Base-by-base conservation (phyloP, 345 rosid genomes). In the Bruguiera sexangula region DNA sequence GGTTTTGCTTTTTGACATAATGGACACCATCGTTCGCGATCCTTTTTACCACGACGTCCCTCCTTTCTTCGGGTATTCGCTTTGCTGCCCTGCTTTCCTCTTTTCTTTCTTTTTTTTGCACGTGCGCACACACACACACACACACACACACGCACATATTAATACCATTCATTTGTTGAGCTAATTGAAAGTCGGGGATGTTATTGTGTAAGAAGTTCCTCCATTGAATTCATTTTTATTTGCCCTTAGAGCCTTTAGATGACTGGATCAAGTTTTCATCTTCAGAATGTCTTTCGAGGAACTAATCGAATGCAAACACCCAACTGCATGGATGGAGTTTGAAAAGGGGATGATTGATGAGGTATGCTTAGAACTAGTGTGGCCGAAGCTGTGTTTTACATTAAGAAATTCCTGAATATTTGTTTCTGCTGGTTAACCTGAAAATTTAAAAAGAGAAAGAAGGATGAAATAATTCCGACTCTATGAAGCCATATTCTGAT, bases 11-110 rank as follows among this genome's bases (percentile, higher is more conserved):
- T 91, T 94, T 68, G 97, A 91, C 78, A 84, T 94, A 67, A 94
- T 94, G 98, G 97, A 91, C 87, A 94, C 97, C 43, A 80, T 91
- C 62, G 98, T 94, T 79, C 96, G 93, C 50, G 98, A 94, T 79
- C 98, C 98, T 52, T 93, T 89, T 78, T 87, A 86, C 82, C 84
- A 87, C 15, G 96, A 94, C 58, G 74, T 94, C 74, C 95, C 98
- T 70, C 75, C 87, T 43, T 93, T 90, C 82, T 93, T 93, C 53
- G 84, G 96, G 96, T 93, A 69, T 56, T 43, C 0, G 60, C 60
- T 15, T 56, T 3, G 16, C 31, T 24, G 19, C 19, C 19, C 36
- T 34, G 51, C 1, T 29, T 26, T 24, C 24, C 31, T 29, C 20
- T 24, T 20, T 52, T 56, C 11, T 39, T 24, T n/a, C 57, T 31